These are phyloP conservation scores for Curvularia eragrostidis DNA, from an alignment of 2,329 filamentous ascomycete species.

Conservation along the genomic window DNA sequence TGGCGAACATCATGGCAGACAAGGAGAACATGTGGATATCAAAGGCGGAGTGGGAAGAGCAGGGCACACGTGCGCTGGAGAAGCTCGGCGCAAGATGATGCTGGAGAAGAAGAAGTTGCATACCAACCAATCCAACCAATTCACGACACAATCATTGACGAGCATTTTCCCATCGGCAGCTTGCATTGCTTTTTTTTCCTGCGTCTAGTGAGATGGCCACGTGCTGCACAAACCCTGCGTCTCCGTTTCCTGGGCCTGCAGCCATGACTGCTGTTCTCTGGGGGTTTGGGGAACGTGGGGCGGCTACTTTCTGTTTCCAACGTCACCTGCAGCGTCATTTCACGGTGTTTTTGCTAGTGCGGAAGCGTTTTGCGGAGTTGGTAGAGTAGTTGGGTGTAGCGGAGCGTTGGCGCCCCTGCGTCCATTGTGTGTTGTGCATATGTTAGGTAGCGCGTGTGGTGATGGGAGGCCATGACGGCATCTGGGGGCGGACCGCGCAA, in stretches of 20 bases:
- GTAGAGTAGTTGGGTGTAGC: slow-evolving; percentile 15
- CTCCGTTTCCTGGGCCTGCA: slow-evolving; percentile 4
- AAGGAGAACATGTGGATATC: slow-evolving; percentile 99
- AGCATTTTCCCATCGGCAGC: neutral
- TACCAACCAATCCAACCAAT: slow-evolving; percentile 19
- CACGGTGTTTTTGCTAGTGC: neutral
- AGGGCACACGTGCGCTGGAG: slow-evolving; percentile 82
- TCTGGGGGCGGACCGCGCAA: slow-evolving; percentile 8
- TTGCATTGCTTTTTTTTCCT: neutral
- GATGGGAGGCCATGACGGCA: slow-evolving; percentile 20
- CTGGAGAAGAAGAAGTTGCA: slow-evolving; percentile 18
- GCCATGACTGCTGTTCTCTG: neutral
- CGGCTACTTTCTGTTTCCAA: neutral
- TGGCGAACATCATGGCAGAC: slow-evolving; percentile 98
- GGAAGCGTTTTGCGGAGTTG: neutral
- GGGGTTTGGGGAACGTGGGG: neutral
- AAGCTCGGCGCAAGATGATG: slow-evolving; percentile 86
- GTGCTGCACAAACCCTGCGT: slow-evolving; percentile 6
- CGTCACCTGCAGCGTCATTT: neutral
- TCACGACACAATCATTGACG: neutral
- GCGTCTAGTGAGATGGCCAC: slow-evolving; percentile 4
- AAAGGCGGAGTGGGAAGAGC: slow-evolving; percentile 96
- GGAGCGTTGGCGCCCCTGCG: slow-evolving; percentile 13
- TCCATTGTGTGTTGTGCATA: slow-evolving; percentile 2
- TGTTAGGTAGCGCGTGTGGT: neutral